Evolutionary conservation across 192 early-diverging fungal species (phyloP), one percentile per base, ranked within the genome.

Genomic region (Backusella parvicylindrica): DNA sequence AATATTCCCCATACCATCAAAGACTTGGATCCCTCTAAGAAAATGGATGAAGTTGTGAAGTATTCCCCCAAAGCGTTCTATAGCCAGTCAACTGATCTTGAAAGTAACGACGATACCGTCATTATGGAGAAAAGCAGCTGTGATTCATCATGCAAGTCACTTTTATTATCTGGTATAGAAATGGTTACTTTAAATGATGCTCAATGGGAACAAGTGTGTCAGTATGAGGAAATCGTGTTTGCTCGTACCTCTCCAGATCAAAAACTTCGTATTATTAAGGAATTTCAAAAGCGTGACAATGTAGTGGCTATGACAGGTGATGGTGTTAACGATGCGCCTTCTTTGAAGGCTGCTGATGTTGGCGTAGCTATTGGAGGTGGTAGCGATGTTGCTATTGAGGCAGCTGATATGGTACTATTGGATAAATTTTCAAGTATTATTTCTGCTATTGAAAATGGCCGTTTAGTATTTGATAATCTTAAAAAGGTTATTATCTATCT

Each of bases 241-340:
- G 92, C 91, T 33, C 85, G 94, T 30, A 94, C 92, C 40, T 89
- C 89, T 18, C 92, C 94, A 13, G 91, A 93, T 69, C 92, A 94
- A 71, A 95, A 95, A 75, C 87, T 95, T 21, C 79, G 87, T 80
- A 93, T 97, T 72, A 92, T 97, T 35, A 85, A 91, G 71, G 86
- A 91, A 74, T 85, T 93, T 67, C 89, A 93, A 71, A 82, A 80
- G 9, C 90, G 93, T 75, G 91, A 88, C 49, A 83, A 86, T 72
- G 75, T 87, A 6, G 94, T 98, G 9, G 95, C 90, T 2, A 93
- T 96, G n/a, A 96, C 94, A 30, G 96, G 96, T 70, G 96, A 98
- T 78, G 96, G 95, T 67, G 93, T 94, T 13, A 97, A 97, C 77
- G 96, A 98, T 72, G 88, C 94, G 56, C 94, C 95, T 23, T 94